Conservation (phyloP, 352 stramenopile species). For the Pilasporangium apinafurcum region DNA sequence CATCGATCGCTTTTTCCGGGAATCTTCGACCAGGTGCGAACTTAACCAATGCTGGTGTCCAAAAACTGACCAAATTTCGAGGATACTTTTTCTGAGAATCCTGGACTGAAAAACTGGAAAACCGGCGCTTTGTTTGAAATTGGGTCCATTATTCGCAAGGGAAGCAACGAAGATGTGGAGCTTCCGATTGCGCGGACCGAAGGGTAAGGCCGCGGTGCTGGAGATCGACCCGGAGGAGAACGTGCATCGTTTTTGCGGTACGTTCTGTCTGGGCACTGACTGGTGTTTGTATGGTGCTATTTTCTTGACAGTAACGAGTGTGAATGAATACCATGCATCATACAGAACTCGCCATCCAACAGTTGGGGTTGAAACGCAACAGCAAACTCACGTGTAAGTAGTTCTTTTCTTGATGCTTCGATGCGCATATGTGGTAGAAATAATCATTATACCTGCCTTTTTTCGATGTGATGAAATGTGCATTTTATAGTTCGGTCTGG, state of each 20-base stretch:
- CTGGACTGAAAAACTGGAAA: too few species aligned
- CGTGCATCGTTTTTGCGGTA: constrained; percentile 47
- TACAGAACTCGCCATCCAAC: constrained; percentile 30
- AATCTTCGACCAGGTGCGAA: too few species aligned
- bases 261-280: constrained; percentile 10
- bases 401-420: not conserved
- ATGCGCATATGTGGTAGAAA: not conserved
- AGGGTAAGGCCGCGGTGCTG: constrained; percentile 47
- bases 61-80: too few species aligned
- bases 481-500: constrained; percentile 55
- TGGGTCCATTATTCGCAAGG: too few species aligned
- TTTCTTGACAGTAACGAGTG: not conserved
- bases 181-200: constrained; percentile 53
- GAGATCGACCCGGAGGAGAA: constrained; percentile 27
- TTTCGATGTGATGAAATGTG: not conserved
- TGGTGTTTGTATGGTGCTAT: not conserved
- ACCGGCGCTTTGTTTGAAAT: too few species aligned
- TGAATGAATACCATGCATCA: not conserved
- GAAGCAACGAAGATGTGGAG: constrained; percentile 64
- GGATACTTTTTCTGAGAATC: too few species aligned
- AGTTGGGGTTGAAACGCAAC: constrained; percentile 33
- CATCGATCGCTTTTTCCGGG: too few species aligned
- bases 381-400: constrained; percentile 47
- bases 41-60: too few species aligned
- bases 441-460: constrained; percentile 1